These are phyloP conservation scores for Fusarium sp. DNA, from an alignment of 2,329 filamentous ascomycete species.

Conservation along the genomic window DNA sequence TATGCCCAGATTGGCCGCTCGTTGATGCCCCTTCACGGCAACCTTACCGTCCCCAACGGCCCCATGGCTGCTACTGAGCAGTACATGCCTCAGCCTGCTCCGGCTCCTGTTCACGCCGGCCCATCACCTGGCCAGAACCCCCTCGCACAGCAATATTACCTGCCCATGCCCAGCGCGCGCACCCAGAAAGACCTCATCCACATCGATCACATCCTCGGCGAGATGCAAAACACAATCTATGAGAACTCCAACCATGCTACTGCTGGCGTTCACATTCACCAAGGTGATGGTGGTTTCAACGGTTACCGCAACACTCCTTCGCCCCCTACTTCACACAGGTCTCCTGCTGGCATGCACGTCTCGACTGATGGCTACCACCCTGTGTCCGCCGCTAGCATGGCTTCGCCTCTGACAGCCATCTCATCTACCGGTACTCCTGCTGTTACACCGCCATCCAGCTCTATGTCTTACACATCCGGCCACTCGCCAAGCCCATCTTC, in stretches of 20 bases:
- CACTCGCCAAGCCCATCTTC: constrained; percentile 81
- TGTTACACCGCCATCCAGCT: constrained; percentile 79
- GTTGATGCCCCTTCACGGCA: constrained; percentile 81
- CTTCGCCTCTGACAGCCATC: constrained; percentile 69
- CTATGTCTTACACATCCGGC: constrained; percentile 80
- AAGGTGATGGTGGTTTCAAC: constrained; percentile 73
- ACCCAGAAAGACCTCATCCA: constrained; percentile 95
- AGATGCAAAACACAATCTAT: constrained; percentile 96
- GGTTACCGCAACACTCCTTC: constrained; percentile 70
- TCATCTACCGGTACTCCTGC: constrained; percentile 78
- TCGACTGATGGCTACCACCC: constrained; percentile 54
- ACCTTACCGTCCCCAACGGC: constrained; percentile 71
- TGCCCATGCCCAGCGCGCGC: constrained; percentile 86
- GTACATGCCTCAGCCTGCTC: constrained; percentile 62
- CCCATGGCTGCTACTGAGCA: constrained; percentile 61
- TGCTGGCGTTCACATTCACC: constrained; percentile 80
- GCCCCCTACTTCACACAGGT: constrained; percentile 57
- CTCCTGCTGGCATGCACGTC: constrained; percentile 51
- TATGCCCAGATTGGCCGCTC: constrained; percentile 93
- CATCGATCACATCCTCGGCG: constrained; percentile 93
- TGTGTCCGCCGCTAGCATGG: constrained; percentile 67
- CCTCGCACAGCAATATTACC: constrained; percentile 80
- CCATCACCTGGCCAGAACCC: constrained; percentile 68
- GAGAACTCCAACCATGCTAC: constrained; percentile 89
- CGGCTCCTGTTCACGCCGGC: constrained; percentile 64